Conservation (phyloP, 306 rosid species). For the Prunus mira region DNA sequence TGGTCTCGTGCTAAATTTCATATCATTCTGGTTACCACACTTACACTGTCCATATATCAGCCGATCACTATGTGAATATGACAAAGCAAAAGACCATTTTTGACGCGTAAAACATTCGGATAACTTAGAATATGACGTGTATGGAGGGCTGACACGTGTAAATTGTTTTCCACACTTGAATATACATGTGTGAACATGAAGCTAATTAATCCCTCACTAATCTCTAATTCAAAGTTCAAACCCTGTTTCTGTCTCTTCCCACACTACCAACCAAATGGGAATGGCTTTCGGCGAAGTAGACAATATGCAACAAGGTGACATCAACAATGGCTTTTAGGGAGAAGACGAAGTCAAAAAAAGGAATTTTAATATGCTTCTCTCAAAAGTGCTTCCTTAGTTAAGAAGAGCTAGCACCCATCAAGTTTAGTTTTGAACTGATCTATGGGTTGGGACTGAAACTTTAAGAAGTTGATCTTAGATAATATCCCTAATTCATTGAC, state of each 20-base stretch:
- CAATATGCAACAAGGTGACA: background rate
- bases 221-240: background rate
- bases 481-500: slow-evolving; percentile 4
- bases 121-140: background rate
- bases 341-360: slow-evolving; percentile 1
- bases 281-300: background rate
- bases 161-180: background rate
- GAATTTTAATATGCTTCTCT: background rate
- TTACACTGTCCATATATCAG: background rate
- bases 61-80: background rate
- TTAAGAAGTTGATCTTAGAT: background rate
- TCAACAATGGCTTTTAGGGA: background rate
- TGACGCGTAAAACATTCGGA: background rate
- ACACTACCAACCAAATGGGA: slow-evolving; percentile 1
- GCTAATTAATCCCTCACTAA: background rate
- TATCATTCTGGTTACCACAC: background rate
- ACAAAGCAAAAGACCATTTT: background rate
- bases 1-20: background rate
- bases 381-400: background rate
- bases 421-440: background rate
- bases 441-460: background rate
- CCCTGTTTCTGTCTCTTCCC: background rate
- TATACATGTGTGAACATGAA: background rate
- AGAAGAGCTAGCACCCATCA: background rate
- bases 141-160: background rate